Conservation (phyloP, 2,329 filamentous ascomycete genomes). For the Microascus cirrosus region DNA sequence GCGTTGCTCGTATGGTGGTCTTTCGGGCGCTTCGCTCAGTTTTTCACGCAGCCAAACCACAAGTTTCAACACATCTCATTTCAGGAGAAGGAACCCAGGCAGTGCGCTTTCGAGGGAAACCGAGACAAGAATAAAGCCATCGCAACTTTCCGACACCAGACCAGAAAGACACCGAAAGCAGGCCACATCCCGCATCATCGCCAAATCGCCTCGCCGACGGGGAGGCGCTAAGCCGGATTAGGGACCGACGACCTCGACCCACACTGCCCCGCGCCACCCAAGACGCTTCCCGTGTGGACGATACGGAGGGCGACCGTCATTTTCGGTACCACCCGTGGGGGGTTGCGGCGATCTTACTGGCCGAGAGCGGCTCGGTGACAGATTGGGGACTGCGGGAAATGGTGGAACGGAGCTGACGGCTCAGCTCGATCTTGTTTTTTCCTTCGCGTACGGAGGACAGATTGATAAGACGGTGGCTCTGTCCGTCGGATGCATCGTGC, state of each 20-base stretch:
- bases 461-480: neutral
- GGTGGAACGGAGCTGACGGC: neutral
- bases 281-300: neutral
- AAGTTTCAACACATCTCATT: no score
- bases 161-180: neutral
- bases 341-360: neutral
- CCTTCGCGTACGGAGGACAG: neutral
- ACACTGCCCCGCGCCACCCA: neutral
- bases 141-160: neutral
- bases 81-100: neutral
- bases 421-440: neutral
- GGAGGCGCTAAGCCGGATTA: neutral
- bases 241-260: neutral
- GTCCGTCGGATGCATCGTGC: neutral
- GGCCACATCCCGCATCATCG: neutral
- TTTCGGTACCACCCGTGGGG: neutral
- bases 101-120: neutral
- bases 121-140: neutral
- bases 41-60: no score
- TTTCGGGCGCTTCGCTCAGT: no score
- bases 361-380: neutral
- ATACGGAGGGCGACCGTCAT: neutral
- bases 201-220: neutral
- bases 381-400: neutral
- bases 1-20: no score